Conservation (phyloP, 2,329 filamentous ascomycete species). For the Dothiorella sarmentorum region DNA sequence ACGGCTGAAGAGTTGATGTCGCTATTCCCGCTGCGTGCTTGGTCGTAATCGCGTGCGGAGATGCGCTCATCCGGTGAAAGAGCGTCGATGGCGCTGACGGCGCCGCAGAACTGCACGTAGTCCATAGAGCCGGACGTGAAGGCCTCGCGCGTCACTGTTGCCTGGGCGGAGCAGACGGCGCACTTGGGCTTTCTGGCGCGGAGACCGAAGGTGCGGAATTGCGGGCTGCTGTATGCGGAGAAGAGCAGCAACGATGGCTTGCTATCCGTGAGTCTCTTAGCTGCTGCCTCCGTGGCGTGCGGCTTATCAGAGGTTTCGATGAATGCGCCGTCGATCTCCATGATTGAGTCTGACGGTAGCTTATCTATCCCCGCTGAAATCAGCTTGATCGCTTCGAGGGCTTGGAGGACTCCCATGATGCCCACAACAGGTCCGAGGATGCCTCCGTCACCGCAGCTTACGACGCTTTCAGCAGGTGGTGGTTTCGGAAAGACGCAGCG, state of each 20-base stretch:
- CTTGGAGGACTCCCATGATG: constrained; percentile 88
- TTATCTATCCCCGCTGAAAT: constrained; percentile 47
- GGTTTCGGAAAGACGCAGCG: constrained; percentile 87
- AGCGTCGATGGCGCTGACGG: constrained; percentile 51
- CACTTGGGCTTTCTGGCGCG: constrained; percentile 67
- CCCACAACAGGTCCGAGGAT: constrained; percentile 92
- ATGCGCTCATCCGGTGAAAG: constrained; percentile 66
- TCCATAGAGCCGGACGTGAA: constrained; percentile 67
- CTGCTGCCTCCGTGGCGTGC: constrained; percentile 25
- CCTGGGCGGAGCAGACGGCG: constrained; percentile 67
- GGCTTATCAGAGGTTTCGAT: constrained; percentile 28
- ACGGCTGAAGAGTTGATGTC: neutral
- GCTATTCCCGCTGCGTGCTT: constrained; percentile 23
- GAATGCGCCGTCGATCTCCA: neutral
- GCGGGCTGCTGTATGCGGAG: constrained; percentile 50
- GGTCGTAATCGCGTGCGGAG: constrained; percentile 52
- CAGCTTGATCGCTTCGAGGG: constrained; percentile 84
- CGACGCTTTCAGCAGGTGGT: constrained; percentile 75
- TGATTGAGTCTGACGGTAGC: neutral
- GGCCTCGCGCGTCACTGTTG: constrained; percentile 60
- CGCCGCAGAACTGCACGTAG: constrained; percentile 83
- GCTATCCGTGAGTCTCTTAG: constrained; percentile 18
- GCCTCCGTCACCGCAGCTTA: constrained; percentile 88
- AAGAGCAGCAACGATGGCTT: constrained; percentile 51
- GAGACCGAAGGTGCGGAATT: constrained; percentile 74